A percentile compares a stretch with the other conserved stretches of the same genome.
Conservation (phyloP, 2,329 filamentous ascomycete species). For the Calonectria pseudoreteaudii region DNA sequence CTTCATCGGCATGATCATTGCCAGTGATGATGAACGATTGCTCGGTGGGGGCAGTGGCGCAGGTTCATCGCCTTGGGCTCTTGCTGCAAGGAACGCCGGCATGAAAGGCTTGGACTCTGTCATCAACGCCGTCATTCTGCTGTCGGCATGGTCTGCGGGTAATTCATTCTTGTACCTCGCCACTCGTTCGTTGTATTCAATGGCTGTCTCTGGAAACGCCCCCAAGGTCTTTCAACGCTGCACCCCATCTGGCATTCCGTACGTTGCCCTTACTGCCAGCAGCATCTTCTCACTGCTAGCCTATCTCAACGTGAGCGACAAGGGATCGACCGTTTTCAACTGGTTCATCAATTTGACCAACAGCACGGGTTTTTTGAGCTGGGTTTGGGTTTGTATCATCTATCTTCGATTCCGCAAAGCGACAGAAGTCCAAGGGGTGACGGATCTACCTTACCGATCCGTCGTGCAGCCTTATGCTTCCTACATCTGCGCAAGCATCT, state of each 20-base stretch:
- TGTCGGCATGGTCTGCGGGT: background rate
- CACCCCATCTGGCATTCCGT: background rate
- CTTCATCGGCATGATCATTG: slow-evolving; percentile 29
- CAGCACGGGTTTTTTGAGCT: slow-evolving; percentile 27
- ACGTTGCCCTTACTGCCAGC: background rate
- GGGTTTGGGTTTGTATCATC: slow-evolving; percentile 17
- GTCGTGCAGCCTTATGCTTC: background rate
- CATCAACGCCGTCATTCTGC: background rate
- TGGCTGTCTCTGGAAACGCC: background rate
- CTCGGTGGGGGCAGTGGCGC: slow-evolving; percentile 40
- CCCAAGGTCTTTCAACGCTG: background rate
- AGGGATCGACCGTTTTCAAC: slow-evolving; percentile 66
- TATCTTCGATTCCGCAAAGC: background rate
- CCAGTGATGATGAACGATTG: slow-evolving; percentile 28
- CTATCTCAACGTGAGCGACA: slow-evolving; percentile 67
- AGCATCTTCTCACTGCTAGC: slow-evolving; percentile 41
- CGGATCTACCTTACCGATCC: background rate
- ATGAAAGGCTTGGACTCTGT: background rate
- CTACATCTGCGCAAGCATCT: background rate
- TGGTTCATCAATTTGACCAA: slow-evolving; percentile 61
- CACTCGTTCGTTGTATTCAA: background rate
- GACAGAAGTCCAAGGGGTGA: background rate
- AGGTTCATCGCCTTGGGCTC: slow-evolving; percentile 59
- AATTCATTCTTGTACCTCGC: background rate
- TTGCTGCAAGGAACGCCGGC: background rate